These are phyloP conservation scores for Spencermartinsiella ligniputridi DNA, from an alignment of 1,139 yeast genomes.

Conservation along the genomic window DNA sequence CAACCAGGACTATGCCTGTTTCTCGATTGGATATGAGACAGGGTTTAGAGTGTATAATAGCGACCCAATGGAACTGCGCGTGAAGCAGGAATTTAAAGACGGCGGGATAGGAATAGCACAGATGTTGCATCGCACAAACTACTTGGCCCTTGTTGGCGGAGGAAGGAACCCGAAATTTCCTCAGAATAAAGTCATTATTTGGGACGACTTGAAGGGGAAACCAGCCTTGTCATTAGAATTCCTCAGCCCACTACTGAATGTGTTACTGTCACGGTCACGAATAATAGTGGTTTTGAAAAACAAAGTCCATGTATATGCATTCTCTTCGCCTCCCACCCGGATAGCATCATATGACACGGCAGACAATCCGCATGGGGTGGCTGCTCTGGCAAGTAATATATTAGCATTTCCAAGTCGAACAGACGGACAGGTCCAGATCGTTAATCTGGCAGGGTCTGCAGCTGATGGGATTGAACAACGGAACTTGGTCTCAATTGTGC, in stretches of 20 bases:
- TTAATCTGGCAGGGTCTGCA: constrained; percentile 48
- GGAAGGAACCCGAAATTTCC: constrained; percentile 77
- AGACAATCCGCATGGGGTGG: constrained; percentile 64
- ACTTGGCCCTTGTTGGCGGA: constrained; percentile 85
- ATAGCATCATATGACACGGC: constrained; percentile 68
- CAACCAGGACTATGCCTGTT: constrained; percentile 89
- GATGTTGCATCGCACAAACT: constrained; percentile 88
- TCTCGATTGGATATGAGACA: constrained; percentile 73
- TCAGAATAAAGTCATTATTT: constrained; percentile 66
- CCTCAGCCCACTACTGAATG: constrained; percentile 66
- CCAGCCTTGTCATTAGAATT: constrained; percentile 74
- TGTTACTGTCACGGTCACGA: constrained; percentile 66
- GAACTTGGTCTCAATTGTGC: constrained; percentile 63
- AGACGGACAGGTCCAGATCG: constrained; percentile 74
- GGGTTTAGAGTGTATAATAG: constrained; percentile 88
- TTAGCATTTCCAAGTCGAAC: constrained; percentile 64
- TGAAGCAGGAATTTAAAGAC: constrained; percentile 47
- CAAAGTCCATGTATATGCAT: constrained; percentile 71
- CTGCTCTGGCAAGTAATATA: constrained; percentile 51
- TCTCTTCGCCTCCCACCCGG: constrained; percentile 71
- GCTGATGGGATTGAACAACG: constrained; percentile 38
- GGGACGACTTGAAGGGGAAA: constrained; percentile 86
- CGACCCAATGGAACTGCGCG: constrained; percentile 79
- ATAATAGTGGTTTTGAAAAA: constrained; percentile 67
- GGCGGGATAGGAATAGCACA: constrained; percentile 70